A percentile compares a stretch with the other conserved stretches of the same genome.
Evolutionary conservation across 306 rosid species (phyloP).

Genomic region (Malus asiatica): DNA sequence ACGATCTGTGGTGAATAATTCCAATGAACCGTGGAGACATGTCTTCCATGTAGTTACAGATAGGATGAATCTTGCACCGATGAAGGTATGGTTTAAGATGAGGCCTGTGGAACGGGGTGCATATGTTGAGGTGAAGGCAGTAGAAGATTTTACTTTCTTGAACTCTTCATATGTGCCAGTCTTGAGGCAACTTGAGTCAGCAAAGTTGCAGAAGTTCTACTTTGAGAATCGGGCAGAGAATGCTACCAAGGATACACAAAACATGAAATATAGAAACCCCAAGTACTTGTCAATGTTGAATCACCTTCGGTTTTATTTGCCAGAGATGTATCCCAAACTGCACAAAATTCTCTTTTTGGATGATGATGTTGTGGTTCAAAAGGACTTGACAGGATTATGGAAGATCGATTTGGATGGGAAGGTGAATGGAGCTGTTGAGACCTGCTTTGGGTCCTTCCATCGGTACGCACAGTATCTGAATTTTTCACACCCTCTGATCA

Average conservation of each 20-base stretch:
- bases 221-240: constrained; percentile 50
- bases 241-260: constrained; percentile 39
- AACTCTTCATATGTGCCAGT: constrained; percentile 78
- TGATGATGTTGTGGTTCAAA: constrained; percentile 95
- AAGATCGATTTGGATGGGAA: constrained; percentile 84
- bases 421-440: constrained; percentile 97
- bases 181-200: constrained; percentile 59
- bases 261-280: constrained; percentile 41
- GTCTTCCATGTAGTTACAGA: constrained; percentile 87
- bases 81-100: constrained; percentile 99
- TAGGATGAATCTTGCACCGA: constrained; percentile 95
- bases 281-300: constrained; percentile 63
- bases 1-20: constrained; percentile 84
- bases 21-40: constrained; percentile 90
- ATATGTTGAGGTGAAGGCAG: constrained; percentile 73
- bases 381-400: constrained; percentile 89
- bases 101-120: constrained; percentile 86
- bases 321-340: constrained; percentile 91
- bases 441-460: constrained; percentile 94
- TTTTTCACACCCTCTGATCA: constrained; percentile 75
- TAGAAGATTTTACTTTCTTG: constrained; percentile 76
- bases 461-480: constrained; percentile 74
- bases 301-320: constrained; percentile 89
- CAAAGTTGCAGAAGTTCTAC: constrained; percentile 45
- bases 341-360: constrained; percentile 71